Percentiles rank a stretch among this genome's conserved stretches.
Conservation (phyloP, 768 basidiomycete species). For the Auriscalpium vulgare region DNA sequence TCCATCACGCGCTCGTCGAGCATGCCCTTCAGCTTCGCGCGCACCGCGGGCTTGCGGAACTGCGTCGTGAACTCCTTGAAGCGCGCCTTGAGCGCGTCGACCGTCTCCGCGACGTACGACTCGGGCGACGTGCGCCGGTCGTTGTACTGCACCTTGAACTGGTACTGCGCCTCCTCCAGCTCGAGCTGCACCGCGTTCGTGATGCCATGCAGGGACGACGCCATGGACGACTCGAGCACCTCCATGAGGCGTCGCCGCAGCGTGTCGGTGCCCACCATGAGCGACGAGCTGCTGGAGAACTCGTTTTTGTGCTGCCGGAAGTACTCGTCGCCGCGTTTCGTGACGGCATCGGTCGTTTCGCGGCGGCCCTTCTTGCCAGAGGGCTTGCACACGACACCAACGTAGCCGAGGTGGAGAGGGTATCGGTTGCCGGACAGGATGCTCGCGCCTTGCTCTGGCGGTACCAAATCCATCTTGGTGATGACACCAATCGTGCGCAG, state of each 20-base stretch:
- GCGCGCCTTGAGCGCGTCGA: conserved; percentile 83
- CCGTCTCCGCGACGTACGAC: conserved; percentile 95
- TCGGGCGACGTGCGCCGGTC: conserved; percentile 92
- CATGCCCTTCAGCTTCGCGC: conserved; percentile 84
- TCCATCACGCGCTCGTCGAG: conserved; percentile 97
- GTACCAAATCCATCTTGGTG: conserved; percentile 98
- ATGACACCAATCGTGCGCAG: conserved; percentile 94
- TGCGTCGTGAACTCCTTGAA: conserved; percentile 82
- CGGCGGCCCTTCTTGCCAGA: conserved; percentile 45
- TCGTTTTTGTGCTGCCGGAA: conserved; percentile 56
- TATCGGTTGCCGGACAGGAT: conserved; percentile 89
- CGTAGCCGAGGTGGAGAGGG: conserved; percentile 94
- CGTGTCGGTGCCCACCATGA: conserved; percentile 90
- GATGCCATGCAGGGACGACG: conserved; percentile 89
- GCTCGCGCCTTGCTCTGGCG: conserved; percentile 69
- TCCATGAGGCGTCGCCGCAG: conserved; percentile 90
- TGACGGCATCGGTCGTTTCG: conserved; percentile 41
- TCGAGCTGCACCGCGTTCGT: conserved; percentile 97
- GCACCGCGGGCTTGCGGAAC: conserved; percentile 85
- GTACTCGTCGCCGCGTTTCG: conserved; percentile 57
- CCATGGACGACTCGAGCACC: conserved; percentile 96
- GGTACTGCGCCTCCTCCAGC: conserved; percentile 93
- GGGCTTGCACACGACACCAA: conserved; percentile 90
- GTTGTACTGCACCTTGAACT: conserved; percentile 99
- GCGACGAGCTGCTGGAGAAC: conserved; percentile 50